Evolutionary conservation across 83 land plant genomes (phyloP), one percentile per base, ranked within the genome.

Genomic region (Picea abies): DNA sequence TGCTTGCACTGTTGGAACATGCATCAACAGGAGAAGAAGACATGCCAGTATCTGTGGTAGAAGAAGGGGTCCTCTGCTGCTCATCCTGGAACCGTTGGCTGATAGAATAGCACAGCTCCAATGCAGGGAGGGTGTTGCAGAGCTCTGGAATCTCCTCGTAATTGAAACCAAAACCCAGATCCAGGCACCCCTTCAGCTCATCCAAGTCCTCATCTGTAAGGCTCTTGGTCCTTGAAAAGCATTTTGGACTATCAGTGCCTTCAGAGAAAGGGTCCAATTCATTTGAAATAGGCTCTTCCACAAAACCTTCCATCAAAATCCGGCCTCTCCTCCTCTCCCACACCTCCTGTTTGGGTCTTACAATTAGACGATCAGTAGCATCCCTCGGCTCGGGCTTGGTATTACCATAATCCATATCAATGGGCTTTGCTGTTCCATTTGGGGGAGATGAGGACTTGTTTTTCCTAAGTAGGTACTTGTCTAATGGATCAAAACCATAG

Each of bases 171-270:
- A 90, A 83, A 35, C 91, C 91, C 14, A 90, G 86, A 63, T 90
- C 91, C 12, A 67, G 62, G 49, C 89, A 89, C 22, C 89, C 91
- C 79, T 87, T 89, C 75, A 89, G 76, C 83, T 89, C 91, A 12
- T 87, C 91, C 75, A 86, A 16, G 68, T 87, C 91, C 89, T 49
- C 79, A 23, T 78, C 79, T 26, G 79, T 78, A 58, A 78, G 79
- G 44, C 79, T 78, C 63, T 78, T 78, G 1, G 79, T 39, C 32
- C 79, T 78, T 16, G 62, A 25, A 78, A 52, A 78, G 22, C 19
- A 23, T 23, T 78, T 22, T 2, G 26, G 62, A 23, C 5, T 52
- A n/a, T 78, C 79, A 5, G 29, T 52, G 23, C 62, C 79, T 2
- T 78, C 62, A 2, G 17, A 23, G 3, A 78, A 29, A 49, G 32